Base-by-base conservation (phyloP, 2,329 filamentous ascomycete genomes). In the Exophiala lecanii-corni region DNA sequence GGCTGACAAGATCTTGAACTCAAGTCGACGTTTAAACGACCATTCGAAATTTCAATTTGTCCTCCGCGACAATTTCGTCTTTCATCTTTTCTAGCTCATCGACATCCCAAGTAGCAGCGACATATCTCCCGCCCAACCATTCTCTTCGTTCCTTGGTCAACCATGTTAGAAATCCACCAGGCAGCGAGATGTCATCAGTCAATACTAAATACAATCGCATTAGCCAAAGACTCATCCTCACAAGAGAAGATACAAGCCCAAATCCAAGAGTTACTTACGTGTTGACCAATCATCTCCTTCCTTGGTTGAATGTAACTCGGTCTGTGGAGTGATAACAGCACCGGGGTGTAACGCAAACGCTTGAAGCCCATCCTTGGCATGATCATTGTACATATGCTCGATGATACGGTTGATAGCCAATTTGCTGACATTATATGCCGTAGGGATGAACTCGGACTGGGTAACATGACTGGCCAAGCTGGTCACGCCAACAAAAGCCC, bases 31-130 rank as follows among this genome's bases (percentile, higher is more conserved):
- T 5, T 35, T 17, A 52, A 10, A 46, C 28, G 2, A 41, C 41
- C 47, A 57, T 59, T 4, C 50, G 62, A 5, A 65, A 67, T 17
- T 70, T 75, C 2, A 53, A 58, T 62, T 20, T 72, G 70, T 56
- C 48, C 21, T 47, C 39, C 35, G 49, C 40, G 35, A 51, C 44
- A 42, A 56, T 53, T 23, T 51, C 47, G 31, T 50, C 50, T 39
- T 51, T 48, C 34, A 48, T 47, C 4, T 16, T 33, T 41, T 50
- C 31, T n/a, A 58, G 39, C 38, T 59, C 55, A 26, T 46, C 26
- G 38, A 57, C 50, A 39, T 58, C 55, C 57, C 55, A 58, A 7
- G 41, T 45, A 18, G 40, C 34, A 20, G 33, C 40, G 13, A 59
- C 25, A 35, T 50, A 54, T 13, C 51, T 34, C 2, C 51, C 51